These are phyloP conservation scores for Neobulgaria alba DNA, from an alignment of 2,329 filamentous ascomycete genomes.

Conservation along the genomic window DNA sequence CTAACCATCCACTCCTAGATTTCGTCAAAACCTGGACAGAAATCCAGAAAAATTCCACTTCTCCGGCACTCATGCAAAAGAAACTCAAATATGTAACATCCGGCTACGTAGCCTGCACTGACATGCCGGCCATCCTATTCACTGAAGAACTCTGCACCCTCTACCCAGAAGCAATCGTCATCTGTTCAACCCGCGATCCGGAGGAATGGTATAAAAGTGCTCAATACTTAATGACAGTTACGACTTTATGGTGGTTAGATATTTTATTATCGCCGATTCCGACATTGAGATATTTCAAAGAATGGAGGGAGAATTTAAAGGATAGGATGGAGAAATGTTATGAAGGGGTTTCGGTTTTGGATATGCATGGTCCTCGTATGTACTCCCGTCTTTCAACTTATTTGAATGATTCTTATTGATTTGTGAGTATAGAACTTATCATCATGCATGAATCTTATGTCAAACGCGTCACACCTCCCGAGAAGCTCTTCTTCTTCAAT, in stretches of 20 bases:
- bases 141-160: conserved; percentile 24
- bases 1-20: conserved; percentile 2
- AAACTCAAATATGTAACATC: conserved; percentile 6
- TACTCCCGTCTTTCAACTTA: not conserved
- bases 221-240: conserved; percentile 2
- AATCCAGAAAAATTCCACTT: not conserved
- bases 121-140: conserved; percentile 22
- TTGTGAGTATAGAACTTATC: conserved; percentile 6
- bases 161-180: conserved; percentile 27
- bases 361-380: conserved; percentile 7
- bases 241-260: conserved; percentile 6
- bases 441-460: conserved; percentile 11
- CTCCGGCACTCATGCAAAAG: not conserved
- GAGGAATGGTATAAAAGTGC: conserved; percentile 23
- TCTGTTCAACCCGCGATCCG: conserved; percentile 24
- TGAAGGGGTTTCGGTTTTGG: no score
- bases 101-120: conserved; percentile 26
- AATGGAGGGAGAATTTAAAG: conserved; percentile 2
- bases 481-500: conserved; percentile 10
- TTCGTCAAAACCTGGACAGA: conserved; percentile 12
- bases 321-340: not conserved
- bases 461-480: conserved; percentile 6
- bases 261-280: conserved; percentile 10
- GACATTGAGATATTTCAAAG: conserved; percentile 10
- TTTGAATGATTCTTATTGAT: no score